phyloP scores from a whole-genome alignment of 345 rosid genomes.

The Gossypium thurberi region DNA sequence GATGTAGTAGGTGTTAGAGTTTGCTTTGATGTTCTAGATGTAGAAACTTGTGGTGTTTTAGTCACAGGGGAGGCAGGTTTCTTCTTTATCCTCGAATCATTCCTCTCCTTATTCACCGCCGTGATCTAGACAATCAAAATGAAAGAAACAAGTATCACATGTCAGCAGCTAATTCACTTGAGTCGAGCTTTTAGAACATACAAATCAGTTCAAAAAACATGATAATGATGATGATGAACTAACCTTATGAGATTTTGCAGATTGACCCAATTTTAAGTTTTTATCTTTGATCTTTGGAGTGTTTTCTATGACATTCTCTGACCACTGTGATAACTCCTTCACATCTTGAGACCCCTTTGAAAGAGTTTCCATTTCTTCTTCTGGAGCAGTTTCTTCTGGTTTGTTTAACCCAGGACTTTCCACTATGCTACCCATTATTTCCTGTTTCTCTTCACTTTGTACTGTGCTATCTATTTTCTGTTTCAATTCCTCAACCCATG shows the following conservation, averaged over 20 bases:
- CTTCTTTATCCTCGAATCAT: conserved; percentile 18
- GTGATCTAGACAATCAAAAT: conserved; percentile 32
- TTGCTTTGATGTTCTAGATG: conserved; percentile 53
- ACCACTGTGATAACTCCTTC: conserved; percentile 25
- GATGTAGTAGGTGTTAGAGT: conserved; percentile 25
- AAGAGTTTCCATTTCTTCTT: conserved; percentile 23
- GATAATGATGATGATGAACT: conserved; percentile 9
- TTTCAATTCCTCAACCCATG: conserved; percentile 26
- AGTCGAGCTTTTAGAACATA: neutral
- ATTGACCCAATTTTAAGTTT: conserved; percentile 29
- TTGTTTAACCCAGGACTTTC: conserved; percentile 16
- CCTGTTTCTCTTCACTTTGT: conserved; percentile 32
- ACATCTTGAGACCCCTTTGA: conserved; percentile 12
- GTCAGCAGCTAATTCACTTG: conserved; percentile 1
- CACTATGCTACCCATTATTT: conserved; percentile 7
- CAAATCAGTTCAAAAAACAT: neutral
- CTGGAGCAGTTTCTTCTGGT: conserved; percentile 30
- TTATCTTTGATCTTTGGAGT: conserved; percentile 21
- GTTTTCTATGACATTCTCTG: conserved; percentile 26
- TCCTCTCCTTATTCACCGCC: conserved; percentile 24
- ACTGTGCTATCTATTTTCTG: conserved; percentile 24
- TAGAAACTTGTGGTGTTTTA: conserved; percentile 37
- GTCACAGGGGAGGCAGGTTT: conserved; percentile 30
- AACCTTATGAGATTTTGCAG: conserved; percentile 50
- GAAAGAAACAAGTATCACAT: neutral